Base-by-base conservation (phyloP, 2,329 filamentous ascomycete genomes). In the Verticillium nubilum region DNA sequence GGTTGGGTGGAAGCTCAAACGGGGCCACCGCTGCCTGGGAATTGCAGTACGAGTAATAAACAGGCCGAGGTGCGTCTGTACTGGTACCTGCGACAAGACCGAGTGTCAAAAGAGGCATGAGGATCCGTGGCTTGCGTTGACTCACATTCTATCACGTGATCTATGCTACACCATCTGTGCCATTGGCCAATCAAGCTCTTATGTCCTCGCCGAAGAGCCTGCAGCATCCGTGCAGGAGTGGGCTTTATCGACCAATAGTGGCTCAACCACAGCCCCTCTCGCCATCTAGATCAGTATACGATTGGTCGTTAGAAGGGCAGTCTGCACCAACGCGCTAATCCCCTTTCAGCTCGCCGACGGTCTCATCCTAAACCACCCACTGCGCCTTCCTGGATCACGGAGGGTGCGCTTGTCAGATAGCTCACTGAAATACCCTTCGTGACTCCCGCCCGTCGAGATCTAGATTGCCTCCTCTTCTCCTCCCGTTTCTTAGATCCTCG, bases 331-430 rank as follows among this genome's bases (percentile, higher is more conserved):
- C 3, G 56, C 71, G 68, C 75, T 74, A 75, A 62, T 37, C 75
- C 74, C 61, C 58, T 67, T 74, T 66, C 67, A 74, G 74, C 75
- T 77, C 75, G 75, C 75, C 75, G 75, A 77, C 57, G 59, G 62
- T 62, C 67, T 68, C 66, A 66, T 62, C 60, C 59, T 58, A 59
- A 61, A 58, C 56, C 54, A 59, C 62, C 53, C 55, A 59, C 62
- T 61, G 63, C 64, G 63, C 64, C 63, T 58, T 62, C 58, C 59
- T 61, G 59, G 59, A 54, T 47, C 52, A 61, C 56, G 55, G 35
- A 59, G 47, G 52, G 28, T 54, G 52, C 17, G 28, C 28, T 56
- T 57, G 60, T 56, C 47, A 57, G 58, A 57, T 53, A 59, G 58
- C 61, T 61, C 60, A 59, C 55, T 67, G 60, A 67, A 65, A 67